A percentile compares a stretch with the other conserved stretches of the same genome.
These are phyloP conservation scores for Diplodia seriata DNA, from an alignment of 2,329 filamentous ascomycete genomes.

Conservation along the genomic window DNA sequence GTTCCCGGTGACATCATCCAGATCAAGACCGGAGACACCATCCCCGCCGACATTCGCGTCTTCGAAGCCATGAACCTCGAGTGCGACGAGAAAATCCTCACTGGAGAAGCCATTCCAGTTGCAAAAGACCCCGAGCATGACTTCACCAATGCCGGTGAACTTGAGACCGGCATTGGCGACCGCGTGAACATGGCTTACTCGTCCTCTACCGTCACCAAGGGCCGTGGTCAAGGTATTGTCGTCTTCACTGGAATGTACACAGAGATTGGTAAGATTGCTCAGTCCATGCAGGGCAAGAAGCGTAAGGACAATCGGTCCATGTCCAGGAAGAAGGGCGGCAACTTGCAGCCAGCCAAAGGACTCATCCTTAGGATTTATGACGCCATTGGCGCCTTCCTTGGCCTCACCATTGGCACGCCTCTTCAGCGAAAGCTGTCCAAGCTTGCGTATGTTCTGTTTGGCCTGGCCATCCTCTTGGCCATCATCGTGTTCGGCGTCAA, in stretches of 20 bases:
- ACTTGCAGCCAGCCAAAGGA: conserved; percentile 51
- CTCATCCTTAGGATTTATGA: conserved; percentile 33
- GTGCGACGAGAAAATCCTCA: conserved; percentile 76
- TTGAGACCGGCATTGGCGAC: conserved; percentile 63
- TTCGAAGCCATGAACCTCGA: conserved; percentile 74
- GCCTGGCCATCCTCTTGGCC: conserved; percentile 47
- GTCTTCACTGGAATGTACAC: conserved; percentile 74
- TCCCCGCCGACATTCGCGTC: conserved; percentile 70
- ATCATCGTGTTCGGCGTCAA: conserved; percentile 48
- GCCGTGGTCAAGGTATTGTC: conserved; percentile 72
- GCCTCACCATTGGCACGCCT: conserved; percentile 38
- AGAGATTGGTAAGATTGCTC: conserved; percentile 78
- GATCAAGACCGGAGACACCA: conserved; percentile 63
- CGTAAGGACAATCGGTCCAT: conserved; percentile 50
- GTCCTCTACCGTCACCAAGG: conserved; percentile 74
- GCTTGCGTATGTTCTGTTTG: conserved; percentile 41
- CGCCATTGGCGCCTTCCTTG: conserved; percentile 37
- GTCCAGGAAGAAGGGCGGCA: conserved; percentile 53
- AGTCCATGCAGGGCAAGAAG: conserved; percentile 60
- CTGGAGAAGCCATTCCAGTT: conserved; percentile 74
- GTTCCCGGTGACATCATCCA: conserved; percentile 51
- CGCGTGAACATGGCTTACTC: conserved; percentile 75
- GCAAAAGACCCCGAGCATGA: conserved; percentile 65
- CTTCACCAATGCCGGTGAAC: conserved; percentile 59
- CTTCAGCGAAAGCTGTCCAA: conserved; percentile 36